phyloP scores from a whole-genome alignment of 768 basidiomycete species.

The Suillus placidus region DNA sequence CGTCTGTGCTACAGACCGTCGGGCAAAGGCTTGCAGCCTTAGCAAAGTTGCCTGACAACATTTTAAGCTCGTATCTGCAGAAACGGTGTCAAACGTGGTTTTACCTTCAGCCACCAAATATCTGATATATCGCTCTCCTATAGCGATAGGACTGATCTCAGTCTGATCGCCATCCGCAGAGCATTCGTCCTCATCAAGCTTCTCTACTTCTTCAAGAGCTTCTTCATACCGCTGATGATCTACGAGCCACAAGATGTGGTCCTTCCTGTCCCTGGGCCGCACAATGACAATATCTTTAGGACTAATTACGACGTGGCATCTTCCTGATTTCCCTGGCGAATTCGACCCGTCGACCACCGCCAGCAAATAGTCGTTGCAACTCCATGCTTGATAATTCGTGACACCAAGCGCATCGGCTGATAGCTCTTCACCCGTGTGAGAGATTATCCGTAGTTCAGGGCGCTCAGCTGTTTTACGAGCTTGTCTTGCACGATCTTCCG shows the following conservation, averaged over 20 bases:
- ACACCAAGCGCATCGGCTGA: slow-evolving; percentile 83
- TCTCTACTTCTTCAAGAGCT: slow-evolving; percentile 81
- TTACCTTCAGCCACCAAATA: slow-evolving; percentile 82
- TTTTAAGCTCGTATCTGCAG: not conserved
- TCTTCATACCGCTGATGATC: slow-evolving; percentile 87
- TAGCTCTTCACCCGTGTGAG: slow-evolving; percentile 85
- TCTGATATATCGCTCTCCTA: slow-evolving; percentile 86
- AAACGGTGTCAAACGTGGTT: slow-evolving; percentile 18
- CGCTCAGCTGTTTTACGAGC: slow-evolving; percentile 83
- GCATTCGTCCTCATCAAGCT: slow-evolving; percentile 41
- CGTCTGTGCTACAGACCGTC: slow-evolving; percentile 81
- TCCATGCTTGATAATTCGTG: slow-evolving; percentile 77
- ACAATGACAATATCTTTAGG: slow-evolving; percentile 88
- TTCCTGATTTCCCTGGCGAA: slow-evolving; percentile 31
- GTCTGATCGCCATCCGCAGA: slow-evolving; percentile 38
- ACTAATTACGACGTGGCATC: slow-evolving; percentile 81
- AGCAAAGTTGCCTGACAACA: slow-evolving; percentile 53
- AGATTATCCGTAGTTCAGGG: slow-evolving; percentile 94
- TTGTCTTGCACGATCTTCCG: slow-evolving; percentile 71
- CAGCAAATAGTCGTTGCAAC: slow-evolving; percentile 90
- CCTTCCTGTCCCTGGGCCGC: slow-evolving; percentile 82
- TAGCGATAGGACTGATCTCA: slow-evolving; percentile 58
- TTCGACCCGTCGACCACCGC: slow-evolving; percentile 46
- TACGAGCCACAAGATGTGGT: slow-evolving; percentile 92
- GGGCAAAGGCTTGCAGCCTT: slow-evolving; percentile 85